Evolutionary conservation across 148 eudicot genomes (phyloP), one percentile per base, ranked within the genome.

Genomic region (Dianthus caryophyllus): DNA sequence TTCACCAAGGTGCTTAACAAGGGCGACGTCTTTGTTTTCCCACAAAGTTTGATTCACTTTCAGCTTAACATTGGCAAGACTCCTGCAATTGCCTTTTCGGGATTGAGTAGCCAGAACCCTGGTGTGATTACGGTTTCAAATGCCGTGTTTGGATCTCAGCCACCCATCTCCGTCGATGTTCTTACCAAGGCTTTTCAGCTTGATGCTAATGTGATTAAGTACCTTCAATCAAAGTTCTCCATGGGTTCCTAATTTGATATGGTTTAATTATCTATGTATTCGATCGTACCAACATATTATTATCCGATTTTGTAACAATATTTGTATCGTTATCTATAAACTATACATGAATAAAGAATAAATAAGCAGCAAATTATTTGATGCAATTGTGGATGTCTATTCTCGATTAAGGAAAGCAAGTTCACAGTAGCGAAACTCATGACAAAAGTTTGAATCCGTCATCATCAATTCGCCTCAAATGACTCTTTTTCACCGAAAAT

Each of bases 41-140:
- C 70, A 50, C 70, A 66, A 38, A 60, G 59, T 15, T 29, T 66
- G 0, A 66, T 66, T 21, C 70, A 66, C 29, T 66, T 66, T 52
- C 59, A 66, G 26, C 47, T 53, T 12, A 69, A 69, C 26, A 17
- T 69, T 33, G 73, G 66, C n/a, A 69, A 69, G 5, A 59, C 47
- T 47, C 49, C 65, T 3, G 73, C 73, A 13, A 33, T 59, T 31
- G 73, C 30, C 16, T 48, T 44, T 31, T 61, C 64, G 0, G 66
- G 65, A 2, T 69, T 69, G 55, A 69, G 65, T 12, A 69, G 73
- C 73, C 73, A 69, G 27, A 69, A 69, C 27, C 73, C 73, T 1
- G 73, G 73, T 20, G 66, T 60, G n/a, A 22, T 69, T 11, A 66
- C 60, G 0, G 30, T 53, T 21, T 36, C 70, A 0, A 38, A 52